phyloP scores from a whole-genome alignment of 2,329 filamentous ascomycete genomes.

The Lecanoromycetidae sp. region DNA sequence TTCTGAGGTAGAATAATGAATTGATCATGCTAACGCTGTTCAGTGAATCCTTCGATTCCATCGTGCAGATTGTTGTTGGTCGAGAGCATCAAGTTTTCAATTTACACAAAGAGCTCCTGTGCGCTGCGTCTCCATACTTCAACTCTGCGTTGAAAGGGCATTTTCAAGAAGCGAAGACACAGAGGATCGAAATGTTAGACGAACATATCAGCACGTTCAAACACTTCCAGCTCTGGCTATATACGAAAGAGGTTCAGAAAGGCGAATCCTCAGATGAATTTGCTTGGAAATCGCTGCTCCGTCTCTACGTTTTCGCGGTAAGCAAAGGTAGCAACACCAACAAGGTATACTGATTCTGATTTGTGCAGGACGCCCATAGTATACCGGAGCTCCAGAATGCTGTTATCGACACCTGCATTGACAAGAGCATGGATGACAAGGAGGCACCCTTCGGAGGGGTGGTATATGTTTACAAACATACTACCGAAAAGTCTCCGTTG shows the following conservation, averaged over 20 bases:
- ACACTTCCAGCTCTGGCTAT: conserved; percentile 7
- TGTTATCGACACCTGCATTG: neutral
- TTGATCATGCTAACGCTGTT: no score
- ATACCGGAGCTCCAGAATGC: conserved; percentile 3
- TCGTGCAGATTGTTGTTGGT: neutral
- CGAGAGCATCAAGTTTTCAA: neutral
- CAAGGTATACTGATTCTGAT: no score
- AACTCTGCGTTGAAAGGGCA: conserved; percentile 4
- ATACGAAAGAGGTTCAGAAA: neutral
- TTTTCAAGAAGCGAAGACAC: conserved; percentile 1
- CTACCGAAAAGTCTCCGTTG: neutral
- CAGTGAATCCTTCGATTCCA: neutral
- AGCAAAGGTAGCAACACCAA: no score
- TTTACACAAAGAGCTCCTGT: conserved; percentile 8
- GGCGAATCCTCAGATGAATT: neutral
- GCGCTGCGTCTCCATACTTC: neutral
- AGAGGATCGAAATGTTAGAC: neutral
- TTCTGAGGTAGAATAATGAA: no score
- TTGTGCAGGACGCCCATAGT: neutral
- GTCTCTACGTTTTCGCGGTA: conserved; percentile 3
- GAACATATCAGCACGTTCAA: conserved; percentile 1
- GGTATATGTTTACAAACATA: neutral
- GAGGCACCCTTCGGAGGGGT: neutral
- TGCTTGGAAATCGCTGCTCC: neutral
- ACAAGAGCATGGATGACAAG: neutral